These are phyloP conservation scores for Pichia sp. DNA, from an alignment of 1,139 yeast genomes.

Conservation along the genomic window DNA sequence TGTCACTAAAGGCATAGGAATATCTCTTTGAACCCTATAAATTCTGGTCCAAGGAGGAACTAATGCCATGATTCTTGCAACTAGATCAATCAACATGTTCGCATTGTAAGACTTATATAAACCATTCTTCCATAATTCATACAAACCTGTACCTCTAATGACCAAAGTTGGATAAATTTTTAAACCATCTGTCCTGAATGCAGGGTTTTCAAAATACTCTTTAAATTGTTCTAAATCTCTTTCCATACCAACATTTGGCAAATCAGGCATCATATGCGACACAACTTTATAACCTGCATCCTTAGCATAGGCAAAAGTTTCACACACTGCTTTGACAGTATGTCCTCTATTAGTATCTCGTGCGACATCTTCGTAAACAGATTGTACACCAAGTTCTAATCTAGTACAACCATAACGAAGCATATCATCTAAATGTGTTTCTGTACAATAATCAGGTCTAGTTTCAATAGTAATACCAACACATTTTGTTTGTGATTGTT, in stretches of 20 bases:
- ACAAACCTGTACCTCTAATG: constrained; percentile 94
- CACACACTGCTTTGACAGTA: constrained; percentile 92
- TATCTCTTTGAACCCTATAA: constrained; percentile 96
- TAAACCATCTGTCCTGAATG: constrained; percentile 92
- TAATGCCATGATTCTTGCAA: constrained; percentile 88
- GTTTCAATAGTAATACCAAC: constrained; percentile 98
- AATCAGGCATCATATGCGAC: constrained; percentile 99
- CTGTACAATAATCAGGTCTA: constrained; percentile 97
- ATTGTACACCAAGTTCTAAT: constrained; percentile 94
- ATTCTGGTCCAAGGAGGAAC: constrained; percentile 99
- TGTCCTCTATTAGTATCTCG: constrained; percentile 98
- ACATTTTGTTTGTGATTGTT: constrained; percentile 92
- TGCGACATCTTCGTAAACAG: constrained; percentile 96
- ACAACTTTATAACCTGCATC: constrained; percentile 98
- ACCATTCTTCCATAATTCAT: constrained; percentile 96
- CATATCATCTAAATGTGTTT: constrained; percentile 93
- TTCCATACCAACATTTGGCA: constrained; percentile 98
- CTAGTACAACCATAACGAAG: constrained; percentile 94
- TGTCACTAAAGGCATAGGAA: constrained; percentile 97
- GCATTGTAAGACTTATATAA: constrained; percentile 92
- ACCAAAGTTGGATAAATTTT: constrained; percentile 94
- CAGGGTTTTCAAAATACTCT: constrained; percentile 96
- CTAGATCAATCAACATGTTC: constrained; percentile 85
- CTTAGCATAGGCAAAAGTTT: constrained; percentile 89
- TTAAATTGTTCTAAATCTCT: constrained; percentile 92